A percentile compares a stretch with the other conserved stretches of the same genome.
phyloP scores from a whole-genome alignment of 2,329 filamentous ascomycete species.

The Nothophaeocryptopus gaeumannii region DNA sequence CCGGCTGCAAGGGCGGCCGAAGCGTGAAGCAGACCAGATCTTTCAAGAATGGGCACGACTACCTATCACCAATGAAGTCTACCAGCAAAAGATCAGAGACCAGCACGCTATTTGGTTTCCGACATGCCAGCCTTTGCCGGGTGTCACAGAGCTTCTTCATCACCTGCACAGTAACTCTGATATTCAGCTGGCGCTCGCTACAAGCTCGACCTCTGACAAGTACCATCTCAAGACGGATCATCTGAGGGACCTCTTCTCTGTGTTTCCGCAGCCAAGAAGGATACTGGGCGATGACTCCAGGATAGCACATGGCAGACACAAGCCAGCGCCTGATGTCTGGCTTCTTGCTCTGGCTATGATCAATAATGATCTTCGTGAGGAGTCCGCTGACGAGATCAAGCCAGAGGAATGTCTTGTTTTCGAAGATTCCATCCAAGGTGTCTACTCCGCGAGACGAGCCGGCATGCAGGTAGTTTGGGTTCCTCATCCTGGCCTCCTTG shows the following conservation, averaged over 20 bases:
- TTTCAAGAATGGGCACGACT: constrained; percentile 79
- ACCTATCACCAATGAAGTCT: constrained; percentile 69
- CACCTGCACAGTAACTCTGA: constrained; percentile 52
- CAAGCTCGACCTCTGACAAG: constrained; percentile 67
- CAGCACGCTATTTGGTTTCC: constrained; percentile 72
- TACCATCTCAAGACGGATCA: constrained; percentile 70
- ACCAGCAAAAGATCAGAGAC: constrained; percentile 54
- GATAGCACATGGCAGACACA: constrained; percentile 70
- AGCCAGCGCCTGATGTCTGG: constrained; percentile 90
- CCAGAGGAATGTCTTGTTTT: constrained; percentile 91
- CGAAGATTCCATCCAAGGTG: constrained; percentile 86
- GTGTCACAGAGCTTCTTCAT: constrained; percentile 59
- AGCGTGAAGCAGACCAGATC: constrained; percentile 55
- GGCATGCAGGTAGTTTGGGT: constrained; percentile 92
- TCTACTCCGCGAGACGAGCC: constrained; percentile 81
- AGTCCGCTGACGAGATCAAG: constrained; percentile 58
- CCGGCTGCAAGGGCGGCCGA: constrained; percentile 66
- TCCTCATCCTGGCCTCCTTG: constrained; percentile 72
- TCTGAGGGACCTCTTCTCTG: constrained; percentile 48
- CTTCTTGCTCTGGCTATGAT: constrained; percentile 76
- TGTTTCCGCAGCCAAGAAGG: constrained; percentile 63
- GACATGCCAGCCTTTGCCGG: constrained; percentile 67
- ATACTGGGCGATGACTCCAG: constrained; percentile 83
- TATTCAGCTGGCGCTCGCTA: constrained; percentile 80
- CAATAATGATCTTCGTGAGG: constrained; percentile 53